Base-by-base conservation (phyloP, 441 rosid genomes). In the Brassica hybrid region DNA sequence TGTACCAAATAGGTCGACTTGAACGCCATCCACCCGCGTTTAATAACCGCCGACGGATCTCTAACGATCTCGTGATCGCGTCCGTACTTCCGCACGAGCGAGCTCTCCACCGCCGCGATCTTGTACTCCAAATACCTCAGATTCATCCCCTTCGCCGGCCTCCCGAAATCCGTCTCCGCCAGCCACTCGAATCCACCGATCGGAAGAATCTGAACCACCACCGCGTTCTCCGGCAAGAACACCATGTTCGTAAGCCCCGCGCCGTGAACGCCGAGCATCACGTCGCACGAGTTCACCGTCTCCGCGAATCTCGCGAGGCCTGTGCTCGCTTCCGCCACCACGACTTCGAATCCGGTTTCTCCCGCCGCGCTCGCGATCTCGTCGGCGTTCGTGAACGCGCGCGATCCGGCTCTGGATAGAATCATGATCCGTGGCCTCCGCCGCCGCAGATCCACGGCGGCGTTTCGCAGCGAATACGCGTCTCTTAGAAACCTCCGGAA, bases 181-280 rank as follows among this genome's bases (percentile, higher is more conserved):
- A 88, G 57, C 97, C 97, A 94, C 54, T 85, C 93, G 58, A 82
- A 69, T 50, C 84, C 88, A n/a, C 94, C 97, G n/a, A 85, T 61
- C 0, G 97, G 98, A 45, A 92, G 78, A 2, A 92, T 80, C 66
- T 92, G 97, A 5, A 94, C 80, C 76, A 91, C 58, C 6, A 90
- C 72, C 8, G 94, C 97, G 25, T 88, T 84, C 13, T 87, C 95
- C 5, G 97, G 98, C 14, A 92, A 82, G 70, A 92, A 94, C 23
- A 91, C 87, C 73, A 91, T 86, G 85, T 94, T 94, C n/a, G 98
- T 88, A 6, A 94, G 68, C 12, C 95, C 97, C 12, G 98, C 98
- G 64, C 98, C 97, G 66, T 91, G 98, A 57, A 94, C 92, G 25
- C 95, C 97, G 76, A 94, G 63, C 78, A 90, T 76, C 23, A 83